A percentile compares a stretch with the other conserved stretches of the same genome.
These are phyloP conservation scores for Candida yuanshanica DNA, from an alignment of 805 yeast genomes.

Conservation along the genomic window DNA sequence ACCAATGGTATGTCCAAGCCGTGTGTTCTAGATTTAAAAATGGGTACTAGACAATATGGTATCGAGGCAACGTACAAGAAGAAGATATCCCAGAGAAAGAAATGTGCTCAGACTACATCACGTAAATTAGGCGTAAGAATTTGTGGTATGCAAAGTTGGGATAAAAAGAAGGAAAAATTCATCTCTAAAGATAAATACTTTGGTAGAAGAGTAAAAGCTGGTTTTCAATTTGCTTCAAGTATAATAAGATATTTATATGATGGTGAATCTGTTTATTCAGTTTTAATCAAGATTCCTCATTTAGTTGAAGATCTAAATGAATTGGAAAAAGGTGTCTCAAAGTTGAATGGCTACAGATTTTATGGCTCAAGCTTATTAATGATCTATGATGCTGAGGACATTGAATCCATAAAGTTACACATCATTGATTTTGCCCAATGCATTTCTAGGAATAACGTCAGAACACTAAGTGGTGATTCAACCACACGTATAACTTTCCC, in stretches of 20 bases:
- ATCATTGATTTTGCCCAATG: conserved; percentile 96
- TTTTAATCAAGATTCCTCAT: conserved; percentile 60
- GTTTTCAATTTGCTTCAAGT: conserved; percentile 71
- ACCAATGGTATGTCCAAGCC: conserved; percentile 80
- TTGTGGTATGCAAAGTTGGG: conserved; percentile 92
- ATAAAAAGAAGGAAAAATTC: conserved; percentile 37
- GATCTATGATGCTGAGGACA: conserved; percentile 73
- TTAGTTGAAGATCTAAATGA: conserved; percentile 56
- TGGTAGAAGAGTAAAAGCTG: conserved; percentile 72
- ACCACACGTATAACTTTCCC: conserved; percentile 45
- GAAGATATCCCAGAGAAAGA: conserved; percentile 70
- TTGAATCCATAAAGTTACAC: conserved; percentile 41
- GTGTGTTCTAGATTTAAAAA: conserved; percentile 89
- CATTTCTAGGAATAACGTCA: conserved; percentile 56
- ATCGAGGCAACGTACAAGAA: conserved; percentile 78
- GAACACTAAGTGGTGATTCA: background rate
- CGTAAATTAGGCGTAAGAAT: conserved; percentile 80
- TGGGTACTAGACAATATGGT: conserved; percentile 99
- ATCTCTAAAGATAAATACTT: conserved; percentile 84
- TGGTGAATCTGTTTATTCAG: conserved; percentile 53
- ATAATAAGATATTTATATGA: conserved; percentile 75
- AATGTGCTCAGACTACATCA: conserved; percentile 80
- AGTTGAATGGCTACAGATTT: conserved; percentile 70
- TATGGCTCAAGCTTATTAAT: conserved; percentile 87
- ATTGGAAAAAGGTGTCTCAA: conserved; percentile 46